Evolutionary conservation across 2,329 filamentous ascomycete genomes (phyloP).

Genomic region (Microsporum canis): DNA sequence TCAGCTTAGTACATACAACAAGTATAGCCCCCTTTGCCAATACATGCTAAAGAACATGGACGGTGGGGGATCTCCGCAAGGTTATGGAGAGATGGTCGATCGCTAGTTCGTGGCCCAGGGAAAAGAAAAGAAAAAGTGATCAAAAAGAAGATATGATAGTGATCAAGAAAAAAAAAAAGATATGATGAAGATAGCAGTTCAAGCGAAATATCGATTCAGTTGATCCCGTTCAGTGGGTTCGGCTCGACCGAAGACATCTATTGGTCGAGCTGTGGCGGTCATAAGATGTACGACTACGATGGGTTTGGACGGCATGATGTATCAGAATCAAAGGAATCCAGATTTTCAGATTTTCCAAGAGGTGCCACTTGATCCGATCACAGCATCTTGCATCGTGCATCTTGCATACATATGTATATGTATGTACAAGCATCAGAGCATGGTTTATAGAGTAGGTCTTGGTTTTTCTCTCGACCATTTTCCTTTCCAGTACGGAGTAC

Average conservation of each 20-base stretch:
- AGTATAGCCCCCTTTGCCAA: not conserved
- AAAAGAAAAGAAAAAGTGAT: not conserved
- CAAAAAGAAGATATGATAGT: not conserved
- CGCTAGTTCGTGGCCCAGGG: not conserved
- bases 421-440: not conserved
- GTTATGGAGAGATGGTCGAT: not conserved
- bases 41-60: not conserved
- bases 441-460: not conserved
- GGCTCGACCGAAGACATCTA: not conserved
- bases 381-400: not conserved
- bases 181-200: not conserved
- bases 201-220: not conserved
- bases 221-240: not conserved
- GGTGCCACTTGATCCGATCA: not conserved
- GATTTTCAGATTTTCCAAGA: too few relatives aligned
- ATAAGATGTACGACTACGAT: not conserved
- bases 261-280: not conserved
- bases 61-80: constrained; percentile 3
- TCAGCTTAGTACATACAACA: not conserved
- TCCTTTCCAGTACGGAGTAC: not conserved
- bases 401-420: not conserved
- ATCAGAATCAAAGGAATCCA: not conserved
- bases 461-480: not conserved
- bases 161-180: not conserved
- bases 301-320: not conserved